These are phyloP conservation scores for Pleurotus salmoneostramineus DNA, from an alignment of 768 basidiomycete species.

Conservation along the genomic window DNA sequence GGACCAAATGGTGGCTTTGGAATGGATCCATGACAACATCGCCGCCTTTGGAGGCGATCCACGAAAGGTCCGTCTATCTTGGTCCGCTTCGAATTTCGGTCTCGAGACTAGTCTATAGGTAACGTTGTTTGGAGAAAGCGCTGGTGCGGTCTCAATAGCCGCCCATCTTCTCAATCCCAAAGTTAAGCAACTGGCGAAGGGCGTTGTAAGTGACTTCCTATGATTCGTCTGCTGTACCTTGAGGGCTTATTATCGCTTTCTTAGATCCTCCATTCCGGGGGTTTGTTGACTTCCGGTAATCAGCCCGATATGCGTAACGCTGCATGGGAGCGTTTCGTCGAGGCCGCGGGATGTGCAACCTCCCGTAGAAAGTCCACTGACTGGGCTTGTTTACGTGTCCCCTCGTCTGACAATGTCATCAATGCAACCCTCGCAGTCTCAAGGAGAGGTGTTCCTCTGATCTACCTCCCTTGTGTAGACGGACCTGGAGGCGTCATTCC, in stretches of 20 bases:
- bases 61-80: constrained; percentile 25
- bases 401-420: background rate
- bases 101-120: constrained; percentile 21
- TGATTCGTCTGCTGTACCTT: background rate
- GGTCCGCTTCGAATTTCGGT: background rate
- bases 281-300: background rate
- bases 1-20: constrained; percentile 35
- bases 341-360: background rate
- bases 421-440: background rate
- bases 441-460: background rate
- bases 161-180: constrained; percentile 29
- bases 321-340: background rate
- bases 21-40: constrained; percentile 55
- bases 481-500: constrained; percentile 34
- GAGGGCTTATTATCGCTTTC: background rate
- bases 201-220: constrained; percentile 20
- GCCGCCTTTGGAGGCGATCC: constrained; percentile 53
- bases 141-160: constrained; percentile 40
- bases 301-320: background rate
- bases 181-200: constrained; percentile 22
- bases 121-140: constrained; percentile 44
- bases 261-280: constrained; percentile 2
- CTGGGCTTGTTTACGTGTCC: background rate
- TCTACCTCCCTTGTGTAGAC: constrained; percentile 36
- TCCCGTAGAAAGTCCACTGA: background rate